phyloP scores from a whole-genome alignment of 2,329 filamentous ascomycete species.

The Penicillium janthinellum region DNA sequence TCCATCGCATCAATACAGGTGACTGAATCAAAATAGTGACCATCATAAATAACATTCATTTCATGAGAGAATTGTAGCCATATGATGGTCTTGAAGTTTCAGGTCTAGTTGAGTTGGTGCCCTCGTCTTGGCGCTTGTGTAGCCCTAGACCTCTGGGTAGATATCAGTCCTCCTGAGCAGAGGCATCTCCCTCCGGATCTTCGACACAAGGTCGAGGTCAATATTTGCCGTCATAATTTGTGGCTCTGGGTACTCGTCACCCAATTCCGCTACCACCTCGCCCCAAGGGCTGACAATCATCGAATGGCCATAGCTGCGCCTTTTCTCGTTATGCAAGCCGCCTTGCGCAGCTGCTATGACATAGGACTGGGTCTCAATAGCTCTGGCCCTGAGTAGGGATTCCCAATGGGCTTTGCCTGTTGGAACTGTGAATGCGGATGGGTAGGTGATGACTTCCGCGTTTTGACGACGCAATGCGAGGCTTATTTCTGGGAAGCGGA shows the following conservation, averaged over 20 bases:
- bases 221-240: constrained; percentile 56
- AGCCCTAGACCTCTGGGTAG: constrained; percentile 47
- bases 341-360: constrained; percentile 84
- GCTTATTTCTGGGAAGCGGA: constrained; percentile 78
- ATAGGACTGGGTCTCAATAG: constrained; percentile 87
- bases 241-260: constrained; percentile 48
- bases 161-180: constrained; percentile 58
- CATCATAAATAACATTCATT: constrained; percentile 12
- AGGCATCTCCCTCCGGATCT: constrained; percentile 59
- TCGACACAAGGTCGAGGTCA: constrained; percentile 55
- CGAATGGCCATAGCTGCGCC: constrained; percentile 81
- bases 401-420: constrained; percentile 90
- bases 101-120: neutral
- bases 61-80: neutral
- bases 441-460: constrained; percentile 80
- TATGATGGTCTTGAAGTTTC: neutral
- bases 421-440: constrained; percentile 84
- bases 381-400: constrained; percentile 72
- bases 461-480: constrained; percentile 65
- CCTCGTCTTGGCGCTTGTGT: neutral
- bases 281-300: constrained; percentile 90
- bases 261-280: constrained; percentile 66
- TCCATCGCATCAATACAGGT: constrained; percentile 24
- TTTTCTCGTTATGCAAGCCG: constrained; percentile 72
- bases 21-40: constrained; percentile 19